Percentiles rank a stretch among this genome's conserved stretches.
phyloP scores from a whole-genome alignment of 371 early-diverging fungal species.

The Syncephalastrum monosporum region DNA sequence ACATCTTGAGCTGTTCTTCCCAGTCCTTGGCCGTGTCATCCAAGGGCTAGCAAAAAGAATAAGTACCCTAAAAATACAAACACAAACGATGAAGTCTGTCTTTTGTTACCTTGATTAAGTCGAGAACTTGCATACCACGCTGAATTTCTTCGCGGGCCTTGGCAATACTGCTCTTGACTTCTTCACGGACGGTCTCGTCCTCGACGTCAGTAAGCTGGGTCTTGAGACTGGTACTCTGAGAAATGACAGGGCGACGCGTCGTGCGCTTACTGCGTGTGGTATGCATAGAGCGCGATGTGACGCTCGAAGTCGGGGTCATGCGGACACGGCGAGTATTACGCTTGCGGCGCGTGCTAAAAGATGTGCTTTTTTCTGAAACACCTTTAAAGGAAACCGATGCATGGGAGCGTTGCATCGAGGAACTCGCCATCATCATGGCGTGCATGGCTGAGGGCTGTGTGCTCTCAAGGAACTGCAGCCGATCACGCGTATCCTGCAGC shows the following conservation, averaged over 20 bases:
- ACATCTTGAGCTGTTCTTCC: conserved; percentile 43
- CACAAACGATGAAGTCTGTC: not conserved
- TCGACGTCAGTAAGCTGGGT: conserved; percentile 18
- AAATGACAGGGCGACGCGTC: conserved; percentile 22
- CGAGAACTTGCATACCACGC: conserved; percentile 55
- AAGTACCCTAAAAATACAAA: not conserved
- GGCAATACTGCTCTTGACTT: conserved; percentile 57
- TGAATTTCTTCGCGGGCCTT: conserved; percentile 64
- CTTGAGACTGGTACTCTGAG: conserved; percentile 18
- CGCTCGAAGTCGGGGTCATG: conserved; percentile 26
- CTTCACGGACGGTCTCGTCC: conserved; percentile 30
- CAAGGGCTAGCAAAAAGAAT: conserved; percentile 16
- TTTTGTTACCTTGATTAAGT: conserved; percentile 33
- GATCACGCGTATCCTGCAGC: conserved; percentile 45
- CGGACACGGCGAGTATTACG: conserved; percentile 20
- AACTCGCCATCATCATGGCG: conserved; percentile 22
- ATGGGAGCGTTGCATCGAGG: conserved; percentile 8
- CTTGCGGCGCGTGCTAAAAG: conserved; percentile 10
- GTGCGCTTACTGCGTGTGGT: not conserved
- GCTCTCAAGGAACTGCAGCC: conserved; percentile 30
- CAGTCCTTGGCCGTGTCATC: conserved; percentile 40
- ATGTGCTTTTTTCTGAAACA: conserved; percentile 6
- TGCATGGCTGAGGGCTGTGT: conserved; percentile 34
- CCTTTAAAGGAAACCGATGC: conserved; percentile 14
- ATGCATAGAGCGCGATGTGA: conserved; percentile 1